phyloP scores from a whole-genome alignment of 495 filamentous ascomycete genomes.

The Aspergillus bridgeri region DNA sequence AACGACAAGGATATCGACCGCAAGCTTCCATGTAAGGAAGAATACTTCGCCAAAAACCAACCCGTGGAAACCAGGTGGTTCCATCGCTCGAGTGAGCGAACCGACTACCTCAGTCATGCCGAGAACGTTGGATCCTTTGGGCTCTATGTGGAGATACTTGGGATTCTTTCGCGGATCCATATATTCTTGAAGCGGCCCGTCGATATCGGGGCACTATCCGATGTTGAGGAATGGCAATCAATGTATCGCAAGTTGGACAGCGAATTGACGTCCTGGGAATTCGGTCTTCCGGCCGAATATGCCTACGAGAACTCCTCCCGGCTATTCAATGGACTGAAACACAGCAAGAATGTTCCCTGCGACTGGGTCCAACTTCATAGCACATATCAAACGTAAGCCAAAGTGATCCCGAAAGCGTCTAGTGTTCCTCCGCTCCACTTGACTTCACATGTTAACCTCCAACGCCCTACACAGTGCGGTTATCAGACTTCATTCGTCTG shows the following conservation, averaged over 20 bases:
- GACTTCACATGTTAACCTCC: slow-evolving; percentile 10
- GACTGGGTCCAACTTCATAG: slow-evolving; percentile 90
- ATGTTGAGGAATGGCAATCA: slow-evolving; percentile 84
- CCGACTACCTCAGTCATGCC: slow-evolving; percentile 64
- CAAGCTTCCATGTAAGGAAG: slow-evolving; percentile 79
- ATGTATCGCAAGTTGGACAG: slow-evolving; percentile 81
- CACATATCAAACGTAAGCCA: slow-evolving; percentile 63
- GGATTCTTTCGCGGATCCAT: slow-evolving; percentile 81
- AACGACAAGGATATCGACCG: slow-evolving; percentile 86
- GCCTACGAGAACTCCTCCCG: slow-evolving; percentile 67
- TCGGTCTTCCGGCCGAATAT: slow-evolving; percentile 75
- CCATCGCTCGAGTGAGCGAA: slow-evolving; percentile 45
- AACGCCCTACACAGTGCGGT: slow-evolving; percentile 58
- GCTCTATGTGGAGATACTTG: slow-evolving; percentile 81
- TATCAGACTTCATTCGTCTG: slow-evolving; percentile 87
- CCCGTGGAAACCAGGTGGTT: slow-evolving; percentile 84
- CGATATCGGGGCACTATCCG: slow-evolving; percentile 76
- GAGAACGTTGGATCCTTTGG: slow-evolving; percentile 84
- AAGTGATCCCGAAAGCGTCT: neutral
- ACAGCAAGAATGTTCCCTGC: slow-evolving; percentile 63
- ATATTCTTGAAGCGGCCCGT: slow-evolving; percentile 81
- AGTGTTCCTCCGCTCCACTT: neutral
- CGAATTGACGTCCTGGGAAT: slow-evolving; percentile 76
- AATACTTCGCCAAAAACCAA: slow-evolving; percentile 79
- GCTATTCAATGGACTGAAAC: slow-evolving; percentile 60